Evolutionary conservation across 2,329 filamentous ascomycete genomes (phyloP).

Genomic region (Phoma herbarum): DNA sequence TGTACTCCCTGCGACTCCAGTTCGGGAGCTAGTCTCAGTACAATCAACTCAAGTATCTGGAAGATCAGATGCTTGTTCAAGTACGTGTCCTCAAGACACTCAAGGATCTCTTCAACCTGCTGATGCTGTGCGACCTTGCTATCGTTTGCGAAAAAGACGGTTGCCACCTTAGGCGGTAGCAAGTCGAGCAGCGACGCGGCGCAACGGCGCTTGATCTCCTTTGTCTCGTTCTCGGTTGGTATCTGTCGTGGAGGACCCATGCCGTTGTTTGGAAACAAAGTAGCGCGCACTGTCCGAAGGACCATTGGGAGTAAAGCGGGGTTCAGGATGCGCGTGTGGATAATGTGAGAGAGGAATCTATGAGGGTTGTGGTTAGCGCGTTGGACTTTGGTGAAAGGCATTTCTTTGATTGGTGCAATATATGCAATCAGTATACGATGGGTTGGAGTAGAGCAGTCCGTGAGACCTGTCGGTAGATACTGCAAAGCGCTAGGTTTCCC

Average conservation of each 20-base stretch:
- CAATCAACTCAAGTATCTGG: conserved; percentile 78
- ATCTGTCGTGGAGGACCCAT: conserved; percentile 70
- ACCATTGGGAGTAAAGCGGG: conserved; percentile 56
- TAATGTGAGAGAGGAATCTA: conserved; percentile 58
- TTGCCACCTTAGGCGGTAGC: conserved; percentile 56
- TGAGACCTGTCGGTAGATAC: conserved; percentile 37
- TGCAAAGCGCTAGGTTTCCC: conserved; percentile 3
- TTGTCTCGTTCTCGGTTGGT: conserved; percentile 66
- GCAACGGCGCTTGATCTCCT: conserved; percentile 71
- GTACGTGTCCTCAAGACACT: conserved; percentile 81
- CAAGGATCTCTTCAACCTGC: conserved; percentile 67
- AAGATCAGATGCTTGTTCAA: conserved; percentile 94
- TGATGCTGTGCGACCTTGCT: conserved; percentile 66
- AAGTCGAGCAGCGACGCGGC: conserved; percentile 65
- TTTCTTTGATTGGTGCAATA: conserved; percentile 35
- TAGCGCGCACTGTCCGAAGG: conserved; percentile 75
- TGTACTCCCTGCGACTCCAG: conserved; percentile 74
- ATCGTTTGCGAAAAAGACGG: conserved; percentile 41
- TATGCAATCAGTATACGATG: conserved; percentile 28
- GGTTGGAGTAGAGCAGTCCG: conserved; percentile 30
- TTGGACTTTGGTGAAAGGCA: conserved; percentile 28
- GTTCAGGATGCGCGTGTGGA: conserved; percentile 54
- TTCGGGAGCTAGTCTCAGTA: conserved; percentile 87
- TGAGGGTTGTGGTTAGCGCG: conserved; percentile 37
- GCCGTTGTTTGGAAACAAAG: conserved; percentile 86